Base-by-base conservation (phyloP, 495 filamentous ascomycete genomes). In the Penicillium taxi region DNA sequence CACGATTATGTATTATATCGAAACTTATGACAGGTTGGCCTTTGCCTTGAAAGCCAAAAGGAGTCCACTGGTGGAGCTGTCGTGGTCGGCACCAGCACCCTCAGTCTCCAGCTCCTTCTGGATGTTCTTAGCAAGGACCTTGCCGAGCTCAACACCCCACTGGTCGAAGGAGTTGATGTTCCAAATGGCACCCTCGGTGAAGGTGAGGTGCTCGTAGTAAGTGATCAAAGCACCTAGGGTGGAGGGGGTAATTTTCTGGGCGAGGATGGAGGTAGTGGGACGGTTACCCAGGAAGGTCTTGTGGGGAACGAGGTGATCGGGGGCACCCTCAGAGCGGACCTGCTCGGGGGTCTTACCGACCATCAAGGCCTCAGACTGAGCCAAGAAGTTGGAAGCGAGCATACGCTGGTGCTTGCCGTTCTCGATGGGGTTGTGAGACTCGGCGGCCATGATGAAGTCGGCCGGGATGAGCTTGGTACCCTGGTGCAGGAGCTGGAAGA, bases 131-230 rank as follows among this genome's bases (percentile, higher is more conserved):
- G 91, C 91, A 35, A 98, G 70, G 26, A 82, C 80, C 78, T 98
- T 98, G 67, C 91, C 91, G 30, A 98, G 66, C 72, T 98, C 91
- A 27, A 98, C 91, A 65, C 91, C 91, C 91, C 91, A 96, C 67
- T 98, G 91, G 70, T 98, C 91, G 59, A 96, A 98, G 50, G 78
- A 84, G 77, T 98, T 98, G 73, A 98, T 96, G 66, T 96, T 93
- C 91, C 91, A 98, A 48, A 96, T 64, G 20, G 86, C 93, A 50
- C 91, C 91, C 65, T 98, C 91, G 24, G 86, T 94, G 70, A 98
- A 96, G 41, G 91, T 96, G 30, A 95, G 56, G 65, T 98, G 91
- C 72, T 98, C 91, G 63, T 98, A 98, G 77, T 95, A 98, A 33
- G 84, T 87, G 60, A 98, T 98, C 44, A 98, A 67, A 17, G 91